Evolutionary conservation across 1,284 basidiomycete genomes (phyloP), one percentile per base, ranked within the genome.

Genomic region (Microbotryum violaceum): DNA sequence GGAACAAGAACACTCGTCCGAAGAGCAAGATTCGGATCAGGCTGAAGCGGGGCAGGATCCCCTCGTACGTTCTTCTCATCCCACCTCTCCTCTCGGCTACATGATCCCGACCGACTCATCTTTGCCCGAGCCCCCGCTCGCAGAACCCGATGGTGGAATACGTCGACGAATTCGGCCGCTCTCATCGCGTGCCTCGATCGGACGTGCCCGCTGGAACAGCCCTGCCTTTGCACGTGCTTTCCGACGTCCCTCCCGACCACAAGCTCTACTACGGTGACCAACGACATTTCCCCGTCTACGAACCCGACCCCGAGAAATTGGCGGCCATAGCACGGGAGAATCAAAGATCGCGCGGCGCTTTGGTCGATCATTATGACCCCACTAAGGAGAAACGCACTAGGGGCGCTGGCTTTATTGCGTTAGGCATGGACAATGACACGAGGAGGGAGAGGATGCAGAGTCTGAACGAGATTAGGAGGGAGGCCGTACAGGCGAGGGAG

Each of bases 341-440:
- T 64, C 52, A 80, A 83, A 57, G 61, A 63, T 12, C 66, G 64
- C 0, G 58, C 61, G 25, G 62, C 61, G 73, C 87, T 0, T 80
- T 89, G 4, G 80, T 82, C 20, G 77, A 82, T 20, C 90, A 93
- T 73, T 97, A 91, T 74, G 89, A 97, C 74, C 81, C 89, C 0
- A 80, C 82, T 0, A 78, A 78, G 56, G 93, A 98, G 75, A 83
- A 87, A 12, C 86, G 93, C 9, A 82, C 86, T n/a, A 86, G 86
- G 71, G 93, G 89, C 42, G 91, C 92, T 1, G 92, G 83, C 0
- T 89, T 88, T 76, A 94, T 93, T 74, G 84, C 88, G 71, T 93
- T 97, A 74, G 88, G 89, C 3, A 80, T 75, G 1, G 89, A 94
- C 70, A 88, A 91, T 70, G 84, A 86, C 62, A 82, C 81, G 33